These are phyloP conservation scores for Beauveria sp. DNA, from an alignment of 2,329 filamentous ascomycete genomes.

Conservation along the genomic window DNA sequence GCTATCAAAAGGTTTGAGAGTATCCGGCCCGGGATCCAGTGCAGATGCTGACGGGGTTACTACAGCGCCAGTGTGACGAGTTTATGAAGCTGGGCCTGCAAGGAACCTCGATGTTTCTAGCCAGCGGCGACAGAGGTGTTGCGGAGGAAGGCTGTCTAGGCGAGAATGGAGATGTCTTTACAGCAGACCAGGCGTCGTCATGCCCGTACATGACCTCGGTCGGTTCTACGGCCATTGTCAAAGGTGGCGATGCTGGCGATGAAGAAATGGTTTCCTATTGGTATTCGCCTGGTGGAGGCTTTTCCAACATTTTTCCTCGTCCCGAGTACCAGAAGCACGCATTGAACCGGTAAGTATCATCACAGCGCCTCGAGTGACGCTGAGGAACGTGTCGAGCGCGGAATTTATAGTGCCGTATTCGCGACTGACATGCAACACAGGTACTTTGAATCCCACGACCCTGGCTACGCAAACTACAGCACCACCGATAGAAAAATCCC, in stretches of 20 bases:
- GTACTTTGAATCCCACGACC: conserved; percentile 31
- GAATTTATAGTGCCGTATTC: too few species aligned
- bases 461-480: conserved; percentile 23
- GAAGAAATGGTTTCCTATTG: conserved; percentile 36
- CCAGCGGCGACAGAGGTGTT: conserved; percentile 34
- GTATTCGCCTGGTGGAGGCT: conserved; percentile 27
- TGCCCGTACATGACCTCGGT: conserved; percentile 41
- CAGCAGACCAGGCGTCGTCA: conserved; percentile 29
- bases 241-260: conserved; percentile 34
- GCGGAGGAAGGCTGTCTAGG: conserved; percentile 18
- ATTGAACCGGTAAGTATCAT: conserved; percentile 24
- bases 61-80: conserved; percentile 31
- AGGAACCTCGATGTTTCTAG: conserved; percentile 32
- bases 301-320: conserved; percentile 33
- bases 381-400: too few species aligned
- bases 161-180: conserved; percentile 16
- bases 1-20: conserved; percentile 29
- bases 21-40: not conserved
- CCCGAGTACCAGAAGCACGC: conserved; percentile 39
- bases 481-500: conserved; percentile 28
- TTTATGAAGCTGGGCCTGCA: conserved; percentile 39
- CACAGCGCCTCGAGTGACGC: too few species aligned
- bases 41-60: not conserved
- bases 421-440: conserved; percentile 4
- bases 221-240: conserved; percentile 39